A percentile compares a stretch with the other conserved stretches of the same genome.
Evolutionary conservation across 208 protist genomes (phyloP).

Genomic region (Crithidia sp.): DNA sequence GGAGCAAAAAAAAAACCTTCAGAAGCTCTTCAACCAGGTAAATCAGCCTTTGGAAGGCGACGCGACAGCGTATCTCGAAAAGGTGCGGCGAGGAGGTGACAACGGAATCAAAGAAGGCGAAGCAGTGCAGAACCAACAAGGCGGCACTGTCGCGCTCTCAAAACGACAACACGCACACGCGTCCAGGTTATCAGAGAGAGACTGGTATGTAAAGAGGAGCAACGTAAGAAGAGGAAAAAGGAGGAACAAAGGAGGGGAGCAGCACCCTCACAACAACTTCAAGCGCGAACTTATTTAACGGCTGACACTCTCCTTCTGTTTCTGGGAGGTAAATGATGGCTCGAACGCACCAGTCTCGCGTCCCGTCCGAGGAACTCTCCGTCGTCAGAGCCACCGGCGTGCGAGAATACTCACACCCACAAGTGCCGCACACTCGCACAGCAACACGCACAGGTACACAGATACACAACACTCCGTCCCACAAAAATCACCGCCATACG

Average conservation of each 20-base stretch:
- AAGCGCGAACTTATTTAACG: too few species aligned
- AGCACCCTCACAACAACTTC: not conserved
- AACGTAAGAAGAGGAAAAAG: not conserved
- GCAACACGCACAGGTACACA: not conserved
- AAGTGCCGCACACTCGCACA: not conserved
- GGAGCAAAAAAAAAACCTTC: too few species aligned
- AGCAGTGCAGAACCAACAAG: too few species aligned
- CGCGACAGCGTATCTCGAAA: too few species aligned
- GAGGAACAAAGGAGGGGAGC: not conserved
- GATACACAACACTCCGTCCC: conserved; percentile 16
- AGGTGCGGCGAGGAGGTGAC: too few species aligned
- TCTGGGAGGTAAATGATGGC: conserved; percentile 19
- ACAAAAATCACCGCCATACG: conserved; percentile 36
- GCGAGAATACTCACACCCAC: conserved; percentile 15
- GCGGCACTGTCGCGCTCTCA: too few species aligned
- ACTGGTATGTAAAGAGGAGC: not conserved
- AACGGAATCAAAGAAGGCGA: too few species aligned
- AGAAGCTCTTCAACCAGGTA: too few species aligned
- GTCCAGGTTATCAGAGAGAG: too few species aligned
- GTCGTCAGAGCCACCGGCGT: not conserved
- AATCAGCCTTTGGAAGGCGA: too few species aligned
- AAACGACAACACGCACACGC: too few species aligned
- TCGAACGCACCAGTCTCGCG: not conserved
- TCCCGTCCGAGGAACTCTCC: conserved; percentile 1
- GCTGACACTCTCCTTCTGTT: too few species aligned